Base-by-base conservation (phyloP, 2,329 filamentous ascomycete species). In the Microdochium nivale region DNA sequence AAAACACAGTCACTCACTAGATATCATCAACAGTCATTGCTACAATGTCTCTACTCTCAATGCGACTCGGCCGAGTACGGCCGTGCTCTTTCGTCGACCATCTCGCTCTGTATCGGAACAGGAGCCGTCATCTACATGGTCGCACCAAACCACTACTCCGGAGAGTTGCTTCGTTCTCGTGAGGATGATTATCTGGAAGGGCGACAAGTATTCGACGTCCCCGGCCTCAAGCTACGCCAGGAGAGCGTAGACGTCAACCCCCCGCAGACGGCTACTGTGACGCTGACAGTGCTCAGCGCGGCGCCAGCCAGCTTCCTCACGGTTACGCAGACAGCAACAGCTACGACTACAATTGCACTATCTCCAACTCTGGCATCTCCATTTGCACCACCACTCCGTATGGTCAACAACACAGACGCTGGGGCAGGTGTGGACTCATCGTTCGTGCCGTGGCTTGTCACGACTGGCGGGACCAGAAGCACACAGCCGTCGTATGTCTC, bases 31-130 rank as follows among this genome's bases (percentile, higher is more conserved):
- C 23, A 66, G 62, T 60, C 61, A 2, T 58, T 65, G 21, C 65
- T 64, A 48, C 62, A 64, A 40, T 64, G 63, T 24, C 60, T 66
- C n/a, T 64, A 64, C 47, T 61, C 62, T 1, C 63, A 66, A 54
- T 66, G 63, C 53, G 63, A 65, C 50, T 53, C 59, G 10, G 51
- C 51, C 23, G 52, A 62, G 14, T 66, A 66, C 49, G 62, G 62
- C 33, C 54, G 56, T 10, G 60, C 62, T 13, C 59, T 66, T 5
- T 57, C 58, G 32, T 56, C 62, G 49, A 64, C 60, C 0, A 64
- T 66, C 49, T 56, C 56, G 2, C 57, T 59, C 3, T 65, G 62
- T 53, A 59, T 65, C 47, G 59, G 49, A 24, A 55, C 58, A 8
- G 62, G 63, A 3, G 62, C 63, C 21, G 57, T 64, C 48, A 65